Percentiles rank a stretch among this genome's conserved stretches.
Conservation (phyloP, 345 rosid species). For the Mallotus nudiflorus region DNA sequence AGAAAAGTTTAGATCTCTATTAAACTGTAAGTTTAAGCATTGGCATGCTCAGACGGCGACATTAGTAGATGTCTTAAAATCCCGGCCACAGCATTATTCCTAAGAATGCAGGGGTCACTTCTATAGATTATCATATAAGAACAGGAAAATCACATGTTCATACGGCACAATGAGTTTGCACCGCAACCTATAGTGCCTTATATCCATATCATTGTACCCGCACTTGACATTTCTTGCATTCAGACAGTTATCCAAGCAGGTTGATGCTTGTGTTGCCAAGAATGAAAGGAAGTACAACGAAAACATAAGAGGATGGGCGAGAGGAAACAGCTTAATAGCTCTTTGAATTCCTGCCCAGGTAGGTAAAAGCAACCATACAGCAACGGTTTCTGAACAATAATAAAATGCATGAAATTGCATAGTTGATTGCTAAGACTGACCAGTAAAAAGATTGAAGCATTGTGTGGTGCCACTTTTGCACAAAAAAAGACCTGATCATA, state of each 20-base stretch:
- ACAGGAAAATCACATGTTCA: not conserved
- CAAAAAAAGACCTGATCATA: constrained; percentile 6
- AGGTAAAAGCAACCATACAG: not conserved
- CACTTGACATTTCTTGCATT: too few relatives aligned
- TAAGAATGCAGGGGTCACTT: too few relatives aligned
- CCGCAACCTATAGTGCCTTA: not conserved
- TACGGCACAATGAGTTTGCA: too few relatives aligned
- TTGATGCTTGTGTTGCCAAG: not conserved
- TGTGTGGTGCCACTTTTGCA: constrained; percentile 3
- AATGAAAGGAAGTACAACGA: not conserved
- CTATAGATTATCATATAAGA: too few relatives aligned
- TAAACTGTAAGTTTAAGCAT: too few relatives aligned
- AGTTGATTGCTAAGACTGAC: constrained; percentile 11
- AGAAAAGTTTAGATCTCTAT: too few relatives aligned
- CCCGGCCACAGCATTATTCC: too few relatives aligned
- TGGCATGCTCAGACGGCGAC: too few relatives aligned
- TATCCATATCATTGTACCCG: too few relatives aligned
- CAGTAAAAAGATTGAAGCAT: not conserved
- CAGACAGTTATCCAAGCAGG: too few relatives aligned
- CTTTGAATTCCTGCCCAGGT: not conserved
- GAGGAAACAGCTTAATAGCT: not conserved
- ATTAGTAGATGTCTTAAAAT: too few relatives aligned
- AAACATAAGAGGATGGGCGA: not conserved
- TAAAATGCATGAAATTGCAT: not conserved
- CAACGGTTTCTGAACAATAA: not conserved